phyloP scores from a whole-genome alignment of 345 rosid genomes.

The Pelargonium nanum region DNA sequence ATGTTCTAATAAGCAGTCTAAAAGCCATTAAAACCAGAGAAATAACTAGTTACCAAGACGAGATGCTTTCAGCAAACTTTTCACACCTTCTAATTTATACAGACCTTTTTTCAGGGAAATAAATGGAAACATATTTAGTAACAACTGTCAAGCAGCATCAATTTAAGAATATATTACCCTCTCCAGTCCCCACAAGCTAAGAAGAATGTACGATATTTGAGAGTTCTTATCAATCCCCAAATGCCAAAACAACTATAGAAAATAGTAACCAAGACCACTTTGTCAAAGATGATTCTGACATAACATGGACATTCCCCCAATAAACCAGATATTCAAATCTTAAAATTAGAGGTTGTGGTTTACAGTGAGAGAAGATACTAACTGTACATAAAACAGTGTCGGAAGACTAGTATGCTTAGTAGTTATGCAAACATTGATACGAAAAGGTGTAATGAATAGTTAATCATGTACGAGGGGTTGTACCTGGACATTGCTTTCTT shows the following conservation, averaged over 20 bases:
- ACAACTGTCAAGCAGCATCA: not conserved
- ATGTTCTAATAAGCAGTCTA: not conserved
- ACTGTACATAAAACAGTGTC: not conserved
- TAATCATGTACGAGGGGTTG: not conserved
- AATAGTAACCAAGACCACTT: not conserved
- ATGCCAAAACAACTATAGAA: not conserved
- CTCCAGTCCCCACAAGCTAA: not conserved
- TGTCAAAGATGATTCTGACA: not conserved
- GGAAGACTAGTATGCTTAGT: not conserved
- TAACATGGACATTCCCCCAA: not conserved
- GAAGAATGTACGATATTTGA: not conserved
- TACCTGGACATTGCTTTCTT: slow-evolving; percentile 99
- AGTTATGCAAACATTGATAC: not conserved
- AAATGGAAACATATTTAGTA: not conserved
- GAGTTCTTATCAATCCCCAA: not conserved
- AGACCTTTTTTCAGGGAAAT: not conserved
- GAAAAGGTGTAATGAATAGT: not conserved
- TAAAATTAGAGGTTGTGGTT: not conserved
- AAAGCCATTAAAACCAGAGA: not conserved
- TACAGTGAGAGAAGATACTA: not conserved
- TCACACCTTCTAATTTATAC: not conserved
- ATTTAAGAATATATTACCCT: too few species aligned
- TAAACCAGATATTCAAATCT: not conserved
- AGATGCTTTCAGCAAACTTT: not conserved
- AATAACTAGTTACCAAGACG: not conserved